Conservation (phyloP, 805 yeast genomes). For the Millerozyma miso region DNA sequence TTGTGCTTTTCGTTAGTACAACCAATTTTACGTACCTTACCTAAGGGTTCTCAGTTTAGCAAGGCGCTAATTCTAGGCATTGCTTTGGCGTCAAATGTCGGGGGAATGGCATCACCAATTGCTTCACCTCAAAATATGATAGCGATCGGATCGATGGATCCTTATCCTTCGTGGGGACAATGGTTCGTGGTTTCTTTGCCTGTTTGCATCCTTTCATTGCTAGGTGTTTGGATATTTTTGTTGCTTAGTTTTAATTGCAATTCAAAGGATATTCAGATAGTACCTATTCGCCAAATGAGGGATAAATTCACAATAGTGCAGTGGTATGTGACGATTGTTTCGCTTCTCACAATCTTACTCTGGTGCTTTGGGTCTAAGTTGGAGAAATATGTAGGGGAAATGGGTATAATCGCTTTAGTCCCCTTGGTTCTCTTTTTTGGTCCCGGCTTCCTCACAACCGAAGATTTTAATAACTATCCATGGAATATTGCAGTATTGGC, state of each 20-base stretch:
- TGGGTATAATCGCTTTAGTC: constrained; percentile 92
- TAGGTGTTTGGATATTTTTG: constrained; percentile 45
- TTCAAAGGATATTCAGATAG: constrained; percentile 43
- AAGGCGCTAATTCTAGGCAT: constrained; percentile 43
- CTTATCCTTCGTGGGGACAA: constrained; percentile 53
- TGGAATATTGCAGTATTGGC: constrained; percentile 96
- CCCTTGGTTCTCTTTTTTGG: constrained; percentile 93
- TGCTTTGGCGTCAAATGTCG: constrained; percentile 49
- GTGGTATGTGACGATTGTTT: constrained; percentile 66
- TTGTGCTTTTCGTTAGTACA: constrained; percentile 48
- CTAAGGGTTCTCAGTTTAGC: constrained; percentile 36
- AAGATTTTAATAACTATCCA: constrained; percentile 91
- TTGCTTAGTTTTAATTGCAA: constrained; percentile 54
- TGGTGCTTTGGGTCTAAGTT: constrained; percentile 88
- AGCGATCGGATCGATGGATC: constrained; percentile 49
- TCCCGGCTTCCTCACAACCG: constrained; percentile 78
- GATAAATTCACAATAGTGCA: constrained; percentile 73
- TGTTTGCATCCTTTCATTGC: constrained; percentile 36
- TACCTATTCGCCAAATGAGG: constrained; percentile 52
- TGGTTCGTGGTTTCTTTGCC: constrained; percentile 54
- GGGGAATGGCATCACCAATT: constrained; percentile 55
- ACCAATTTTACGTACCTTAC: constrained; percentile 44
- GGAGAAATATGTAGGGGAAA: constrained; percentile 77
- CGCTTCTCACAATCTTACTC: constrained; percentile 66
- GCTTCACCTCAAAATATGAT: constrained; percentile 54